phyloP scores from a whole-genome alignment of 371 early-diverging fungal species.

The Syncephalastrum racemosum region DNA sequence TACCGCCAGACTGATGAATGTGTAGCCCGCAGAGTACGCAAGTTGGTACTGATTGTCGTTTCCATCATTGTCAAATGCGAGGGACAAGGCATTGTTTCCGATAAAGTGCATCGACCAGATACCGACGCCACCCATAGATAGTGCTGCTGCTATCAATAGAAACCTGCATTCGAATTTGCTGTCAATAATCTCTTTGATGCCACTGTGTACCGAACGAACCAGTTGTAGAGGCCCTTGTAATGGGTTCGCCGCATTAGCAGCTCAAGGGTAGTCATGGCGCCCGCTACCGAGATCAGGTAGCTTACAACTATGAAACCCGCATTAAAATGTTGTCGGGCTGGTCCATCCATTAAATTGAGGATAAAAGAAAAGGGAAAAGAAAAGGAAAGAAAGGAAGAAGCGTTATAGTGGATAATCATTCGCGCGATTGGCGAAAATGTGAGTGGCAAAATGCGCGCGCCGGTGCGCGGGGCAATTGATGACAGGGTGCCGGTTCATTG shows the following conservation, averaged over 20 bases:
- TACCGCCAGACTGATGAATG: constrained; percentile 31
- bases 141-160: constrained; percentile 29
- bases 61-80: constrained; percentile 9
- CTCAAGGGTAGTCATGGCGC: constrained; percentile 16
- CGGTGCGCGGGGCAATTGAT: too few species aligned
- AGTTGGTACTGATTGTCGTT: constrained; percentile 16
- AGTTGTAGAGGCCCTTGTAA: constrained; percentile 14
- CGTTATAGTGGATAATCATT: neutral
- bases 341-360: neutral
- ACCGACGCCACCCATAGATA: constrained; percentile 39
- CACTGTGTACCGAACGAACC: constrained; percentile 4
- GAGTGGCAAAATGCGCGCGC: too few species aligned
- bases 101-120: constrained; percentile 51
- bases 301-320: constrained; percentile 17
- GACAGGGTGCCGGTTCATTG: too few species aligned
- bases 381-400: constrained; percentile 4
- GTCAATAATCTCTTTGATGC: neutral
- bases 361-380: neutral
- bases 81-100: constrained; percentile 30
- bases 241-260: constrained; percentile 16
- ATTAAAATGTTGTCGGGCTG: constrained; percentile 11
- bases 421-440: too few species aligned
- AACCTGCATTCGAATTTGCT: constrained; percentile 19
- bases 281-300: constrained; percentile 13
- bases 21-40: constrained; percentile 30